Evolutionary conservation across 345 rosid species (phyloP).

Genomic region (Arabis alpina): DNA sequence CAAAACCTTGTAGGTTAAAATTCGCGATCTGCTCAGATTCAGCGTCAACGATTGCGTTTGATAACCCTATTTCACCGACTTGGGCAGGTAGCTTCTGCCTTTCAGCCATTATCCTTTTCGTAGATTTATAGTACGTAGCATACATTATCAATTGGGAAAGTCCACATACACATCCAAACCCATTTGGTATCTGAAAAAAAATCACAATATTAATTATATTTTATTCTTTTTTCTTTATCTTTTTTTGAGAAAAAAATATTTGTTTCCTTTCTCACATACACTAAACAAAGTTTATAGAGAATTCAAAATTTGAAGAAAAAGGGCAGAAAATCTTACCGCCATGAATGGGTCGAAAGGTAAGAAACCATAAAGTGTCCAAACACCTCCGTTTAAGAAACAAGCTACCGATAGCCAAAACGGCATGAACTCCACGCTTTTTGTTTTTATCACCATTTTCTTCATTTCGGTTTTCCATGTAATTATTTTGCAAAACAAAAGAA

Average conservation of each 20-base stretch:
- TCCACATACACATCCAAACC: slow-evolving; percentile 56
- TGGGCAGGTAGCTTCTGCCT: slow-evolving; percentile 30
- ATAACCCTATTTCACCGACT: slow-evolving; percentile 26
- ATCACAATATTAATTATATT: too few species aligned
- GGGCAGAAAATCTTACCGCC: slow-evolving; percentile 40
- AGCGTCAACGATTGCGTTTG: slow-evolving; percentile 22
- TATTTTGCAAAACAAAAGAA: background rate
- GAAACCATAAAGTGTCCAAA: slow-evolving; percentile 68
- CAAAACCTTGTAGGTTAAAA: background rate
- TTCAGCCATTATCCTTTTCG: slow-evolving; percentile 51
- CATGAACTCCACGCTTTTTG: slow-evolving; percentile 84
- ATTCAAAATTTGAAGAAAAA: background rate
- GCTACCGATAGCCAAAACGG: slow-evolving; percentile 70
- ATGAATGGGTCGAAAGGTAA: slow-evolving; percentile 71
- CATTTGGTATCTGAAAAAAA: slow-evolving; percentile 63
- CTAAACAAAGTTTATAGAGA: background rate
- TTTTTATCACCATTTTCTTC: slow-evolving; percentile 69
- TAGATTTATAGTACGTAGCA: slow-evolving; percentile 59
- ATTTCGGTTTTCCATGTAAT: background rate
- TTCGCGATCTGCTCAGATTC: slow-evolving; percentile 2
- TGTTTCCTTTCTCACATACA: too few species aligned
- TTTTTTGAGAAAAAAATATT: too few species aligned
- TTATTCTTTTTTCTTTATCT: too few species aligned
- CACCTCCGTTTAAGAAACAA: slow-evolving; percentile 56
- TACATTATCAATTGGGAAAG: slow-evolving; percentile 60